phyloP scores from a whole-genome alignment of 1,284 basidiomycete species.

The Marasmius fiardii region DNA sequence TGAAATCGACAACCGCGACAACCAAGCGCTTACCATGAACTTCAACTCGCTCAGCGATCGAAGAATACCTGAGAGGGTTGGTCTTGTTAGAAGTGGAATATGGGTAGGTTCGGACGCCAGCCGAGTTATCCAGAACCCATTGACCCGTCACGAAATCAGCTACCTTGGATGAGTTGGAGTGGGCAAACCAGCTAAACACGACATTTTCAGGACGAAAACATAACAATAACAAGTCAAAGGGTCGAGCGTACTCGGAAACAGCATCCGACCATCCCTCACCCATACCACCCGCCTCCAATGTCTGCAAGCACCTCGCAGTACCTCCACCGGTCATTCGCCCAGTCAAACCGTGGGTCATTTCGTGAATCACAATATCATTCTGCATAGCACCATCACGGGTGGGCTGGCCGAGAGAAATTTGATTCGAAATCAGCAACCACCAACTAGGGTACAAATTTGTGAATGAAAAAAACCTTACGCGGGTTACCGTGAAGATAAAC shows the following conservation, averaged over 20 bases:
- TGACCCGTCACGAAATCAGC: slow-evolving; percentile 38
- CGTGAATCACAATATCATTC: slow-evolving; percentile 35
- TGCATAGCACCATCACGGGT: slow-evolving; percentile 35
- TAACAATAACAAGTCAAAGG: neutral
- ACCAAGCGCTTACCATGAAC: slow-evolving; percentile 27
- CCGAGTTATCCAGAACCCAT: slow-evolving; percentile 27
- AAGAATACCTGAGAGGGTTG: slow-evolving; percentile 38
- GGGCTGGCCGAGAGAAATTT: slow-evolving; percentile 12
- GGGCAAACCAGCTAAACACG: slow-evolving; percentile 32
- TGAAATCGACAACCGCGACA: no score
- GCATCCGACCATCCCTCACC: slow-evolving; percentile 57
- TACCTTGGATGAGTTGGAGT: slow-evolving; percentile 25
- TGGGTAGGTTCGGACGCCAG: slow-evolving; percentile 36
- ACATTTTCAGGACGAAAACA: neutral
- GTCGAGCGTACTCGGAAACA: slow-evolving; percentile 44
- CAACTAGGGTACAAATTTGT: no score
- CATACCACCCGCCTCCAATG: slow-evolving; percentile 45
- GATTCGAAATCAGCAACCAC: no score
- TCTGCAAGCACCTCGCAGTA: slow-evolving; percentile 47
- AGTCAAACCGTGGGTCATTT: slow-evolving; percentile 35
- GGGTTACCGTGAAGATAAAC: slow-evolving; percentile 36
- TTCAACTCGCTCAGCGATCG: slow-evolving; percentile 31
- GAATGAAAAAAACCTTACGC: slow-evolving; percentile 13
- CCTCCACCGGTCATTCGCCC: slow-evolving; percentile 40
- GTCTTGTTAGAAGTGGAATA: slow-evolving; percentile 36